Evolutionary conservation across 441 rosid species (phyloP).

Genomic region (Omphalea diandra): DNA sequence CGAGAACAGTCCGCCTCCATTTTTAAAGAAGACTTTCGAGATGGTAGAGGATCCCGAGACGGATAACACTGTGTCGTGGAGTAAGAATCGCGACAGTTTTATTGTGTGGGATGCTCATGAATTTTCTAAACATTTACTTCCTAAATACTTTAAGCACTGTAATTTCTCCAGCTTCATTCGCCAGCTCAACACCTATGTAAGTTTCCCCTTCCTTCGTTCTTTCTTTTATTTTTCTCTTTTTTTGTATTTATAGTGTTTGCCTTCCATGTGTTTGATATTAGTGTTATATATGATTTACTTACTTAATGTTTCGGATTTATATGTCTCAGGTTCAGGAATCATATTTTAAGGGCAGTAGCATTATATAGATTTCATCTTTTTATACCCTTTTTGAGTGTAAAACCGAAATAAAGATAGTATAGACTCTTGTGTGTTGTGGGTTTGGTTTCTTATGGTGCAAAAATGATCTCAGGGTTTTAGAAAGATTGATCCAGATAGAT

Average conservation of each 20-base stretch:
- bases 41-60: constrained; percentile 63
- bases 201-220: constrained; percentile 3
- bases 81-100: constrained; percentile 51
- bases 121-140: constrained; percentile 52
- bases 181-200: constrained; percentile 76
- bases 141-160: constrained; percentile 70
- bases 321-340: background rate
- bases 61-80: constrained; percentile 56
- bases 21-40: constrained; percentile 62
- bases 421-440: constrained; percentile 2
- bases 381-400: background rate
- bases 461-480: constrained; percentile 56
- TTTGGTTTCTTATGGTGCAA: constrained; percentile 15
- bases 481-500: constrained; percentile 66
- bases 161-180: constrained; percentile 82
- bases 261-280: background rate
- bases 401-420: background rate
- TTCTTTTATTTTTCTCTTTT: background rate
- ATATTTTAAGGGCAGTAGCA: background rate
- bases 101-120: constrained; percentile 64
- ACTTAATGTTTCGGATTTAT: background rate
- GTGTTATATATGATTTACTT: background rate
- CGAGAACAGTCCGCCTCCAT: constrained; percentile 59
- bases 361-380: background rate
- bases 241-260: too few relatives aligned